phyloP scores from a whole-genome alignment of 257 asterid genomes.

The Solanum commersonii region DNA sequence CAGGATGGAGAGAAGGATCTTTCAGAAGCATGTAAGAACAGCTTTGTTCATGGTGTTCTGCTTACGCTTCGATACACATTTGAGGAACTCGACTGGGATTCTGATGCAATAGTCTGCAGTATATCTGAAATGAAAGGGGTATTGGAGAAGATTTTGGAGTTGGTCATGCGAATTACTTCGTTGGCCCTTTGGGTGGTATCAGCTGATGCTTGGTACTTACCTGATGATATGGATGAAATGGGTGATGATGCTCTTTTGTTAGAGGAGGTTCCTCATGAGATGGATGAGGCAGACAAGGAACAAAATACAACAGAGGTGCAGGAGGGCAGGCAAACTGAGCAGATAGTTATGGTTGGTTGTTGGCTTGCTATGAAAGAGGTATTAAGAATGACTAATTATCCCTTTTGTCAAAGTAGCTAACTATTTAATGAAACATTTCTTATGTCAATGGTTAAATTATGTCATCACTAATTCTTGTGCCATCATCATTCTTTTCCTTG shows the following conservation, averaged over 20 bases:
- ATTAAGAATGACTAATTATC: not conserved
- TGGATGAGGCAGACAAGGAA: slow-evolving; percentile 26
- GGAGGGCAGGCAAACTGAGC: slow-evolving; percentile 52
- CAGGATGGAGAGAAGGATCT: slow-evolving; percentile 85
- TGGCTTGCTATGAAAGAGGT: slow-evolving; percentile 99
- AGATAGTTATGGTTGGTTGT: slow-evolving; percentile 96
- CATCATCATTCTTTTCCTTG: not conserved
- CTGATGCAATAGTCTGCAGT: slow-evolving; percentile 28
- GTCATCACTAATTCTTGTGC: slow-evolving; percentile 2
- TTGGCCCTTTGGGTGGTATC: slow-evolving; percentile 98
- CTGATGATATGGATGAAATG: slow-evolving; percentile 78
- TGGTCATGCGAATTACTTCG: slow-evolving; percentile 74
- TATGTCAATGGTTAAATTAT: not conserved
- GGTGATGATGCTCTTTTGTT: slow-evolving; percentile 42
- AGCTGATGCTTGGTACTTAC: slow-evolving; percentile 77
- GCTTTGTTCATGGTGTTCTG: slow-evolving; percentile 89
- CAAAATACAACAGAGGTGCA: slow-evolving; percentile 19
- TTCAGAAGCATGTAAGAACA: slow-evolving; percentile 73
- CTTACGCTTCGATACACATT: slow-evolving; percentile 88
- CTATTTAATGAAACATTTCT: not conserved
- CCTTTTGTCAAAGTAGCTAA: not conserved
- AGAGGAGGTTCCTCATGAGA: slow-evolving; percentile 39
- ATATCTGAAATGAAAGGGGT: slow-evolving; percentile 42
- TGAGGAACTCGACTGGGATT: slow-evolving; percentile 91
- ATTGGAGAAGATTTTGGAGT: slow-evolving; percentile 66